These are phyloP conservation scores for Rhizopus delemar DNA, from an alignment of 371 early-diverging fungal genomes.

Conservation along the genomic window DNA sequence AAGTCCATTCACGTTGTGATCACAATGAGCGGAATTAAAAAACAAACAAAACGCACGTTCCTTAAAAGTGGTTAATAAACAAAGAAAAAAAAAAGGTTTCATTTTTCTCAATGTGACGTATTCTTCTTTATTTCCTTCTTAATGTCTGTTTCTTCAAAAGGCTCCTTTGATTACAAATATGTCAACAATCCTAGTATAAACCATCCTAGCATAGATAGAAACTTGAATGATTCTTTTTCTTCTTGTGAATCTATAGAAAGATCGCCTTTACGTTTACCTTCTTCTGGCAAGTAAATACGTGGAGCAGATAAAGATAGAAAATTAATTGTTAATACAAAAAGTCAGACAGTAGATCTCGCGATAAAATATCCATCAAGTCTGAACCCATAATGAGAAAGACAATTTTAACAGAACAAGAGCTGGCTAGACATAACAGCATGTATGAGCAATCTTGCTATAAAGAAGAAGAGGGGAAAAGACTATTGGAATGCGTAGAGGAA, in stretches of 20 bases:
- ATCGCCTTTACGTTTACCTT: neutral
- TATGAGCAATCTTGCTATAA: neutral
- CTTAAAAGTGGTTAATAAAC: no score
- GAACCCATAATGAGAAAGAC: neutral
- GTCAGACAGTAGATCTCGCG: neutral
- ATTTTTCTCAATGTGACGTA: no score
- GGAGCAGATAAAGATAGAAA: neutral
- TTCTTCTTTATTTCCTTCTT: neutral
- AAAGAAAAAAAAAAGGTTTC: no score
- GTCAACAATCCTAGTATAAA: constrained; percentile 12
- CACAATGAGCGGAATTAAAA: no score
- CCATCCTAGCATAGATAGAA: constrained; percentile 17
- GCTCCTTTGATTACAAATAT: constrained; percentile 11
- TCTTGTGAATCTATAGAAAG: neutral
- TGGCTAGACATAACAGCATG: constrained; percentile 1
- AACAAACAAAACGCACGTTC: no score
- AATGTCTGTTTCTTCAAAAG: constrained; percentile 1
- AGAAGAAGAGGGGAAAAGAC: neutral
- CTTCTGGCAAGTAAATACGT: neutral
- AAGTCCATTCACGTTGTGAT: no score
- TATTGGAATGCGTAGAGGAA: constrained; percentile 10
- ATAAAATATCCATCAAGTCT: neutral
- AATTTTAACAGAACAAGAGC: neutral
- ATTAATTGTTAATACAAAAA: no score
- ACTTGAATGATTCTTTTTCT: constrained; percentile 5